Evolutionary conservation across 768 basidiomycete genomes (phyloP), one percentile per base, ranked within the genome.

Genomic region (Tulasnella sp.): DNA sequence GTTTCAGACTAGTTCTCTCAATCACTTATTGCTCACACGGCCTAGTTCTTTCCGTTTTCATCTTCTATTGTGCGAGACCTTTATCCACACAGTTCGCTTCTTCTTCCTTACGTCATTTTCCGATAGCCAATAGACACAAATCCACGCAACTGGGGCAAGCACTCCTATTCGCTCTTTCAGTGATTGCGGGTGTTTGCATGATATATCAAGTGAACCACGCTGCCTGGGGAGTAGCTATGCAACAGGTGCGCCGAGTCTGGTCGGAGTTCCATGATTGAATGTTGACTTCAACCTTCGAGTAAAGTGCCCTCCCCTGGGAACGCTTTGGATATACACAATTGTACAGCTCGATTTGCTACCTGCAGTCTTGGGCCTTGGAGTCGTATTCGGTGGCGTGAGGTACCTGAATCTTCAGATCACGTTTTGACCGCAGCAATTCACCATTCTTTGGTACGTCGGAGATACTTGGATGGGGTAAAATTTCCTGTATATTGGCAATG

Each of bases 241-340:
- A 72, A 40, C 84, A 88, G 74, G 86, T 85, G 48, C 35, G 64
- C 25, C 40, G 40, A 42, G 15, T 45, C n/a, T 33, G 32, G 35
- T 42, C 1, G 29, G 42, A 13, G 27, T 19, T 5, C 20, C 12
- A 13, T 32, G n/a, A 8, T 20, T 32, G 35, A 15, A 46, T 16
- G 10, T 56, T 24, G 56, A 42, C 37, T 41, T 16, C 28, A 35
- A 31, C 51, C 29, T 20, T 55, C 13, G 47, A 9, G 13, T 31
- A 31, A 50, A 89, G 87, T 74, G 74, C 52, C 86, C 87, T 10
- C 83, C 87, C 9, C 65, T 88, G 48, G 78, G 78, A 2, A 86
- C 85, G 0, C 60, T 82, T 5, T 89, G 87, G 86, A 68, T 87
- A 7, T 89, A 83, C 58, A 70, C 76, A 3, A 68, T 87, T 43